These are phyloP conservation scores for Dactylellina sp. DNA, from an alignment of 2,329 filamentous ascomycete species.

Conservation along the genomic window DNA sequence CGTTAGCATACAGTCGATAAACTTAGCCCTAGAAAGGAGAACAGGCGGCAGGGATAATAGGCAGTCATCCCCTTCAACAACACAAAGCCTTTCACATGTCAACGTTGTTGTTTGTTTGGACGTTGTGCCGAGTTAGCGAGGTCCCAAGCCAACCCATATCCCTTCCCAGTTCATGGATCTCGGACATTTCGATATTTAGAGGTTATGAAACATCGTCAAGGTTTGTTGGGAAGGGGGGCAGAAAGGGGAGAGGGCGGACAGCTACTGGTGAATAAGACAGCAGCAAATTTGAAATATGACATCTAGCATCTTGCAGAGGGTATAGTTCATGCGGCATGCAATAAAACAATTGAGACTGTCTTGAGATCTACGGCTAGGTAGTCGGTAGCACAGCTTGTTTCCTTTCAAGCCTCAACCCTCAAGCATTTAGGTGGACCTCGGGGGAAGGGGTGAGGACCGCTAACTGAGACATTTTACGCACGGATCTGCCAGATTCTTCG, in stretches of 20 bases:
- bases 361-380: constrained; percentile 32
- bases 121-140: constrained; percentile 46
- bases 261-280: not conserved
- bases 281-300: constrained; percentile 20
- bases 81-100: constrained; percentile 45
- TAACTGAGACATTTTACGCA: constrained; percentile 50
- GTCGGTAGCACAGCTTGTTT: constrained; percentile 24
- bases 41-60: constrained; percentile 38
- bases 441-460: constrained; percentile 5
- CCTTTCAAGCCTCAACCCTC: constrained; percentile 11
- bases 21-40: constrained; percentile 21
- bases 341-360: constrained; percentile 28
- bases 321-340: constrained; percentile 41
- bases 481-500: constrained; percentile 46
- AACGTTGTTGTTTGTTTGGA: constrained; percentile 40
- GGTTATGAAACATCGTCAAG: constrained; percentile 52
- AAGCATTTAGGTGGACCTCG: not conserved
- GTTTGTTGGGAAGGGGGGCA: constrained; percentile 15
- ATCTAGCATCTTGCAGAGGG: constrained; percentile 21
- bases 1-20: not conserved
- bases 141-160: constrained; percentile 30
- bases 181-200: constrained; percentile 51
- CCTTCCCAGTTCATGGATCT: constrained; percentile 41
- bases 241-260: constrained; percentile 18
- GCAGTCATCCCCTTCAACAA: constrained; percentile 19